phyloP scores from a whole-genome alignment of 164 flowering plant genomes.

The Euptelea pleiosperma region DNA sequence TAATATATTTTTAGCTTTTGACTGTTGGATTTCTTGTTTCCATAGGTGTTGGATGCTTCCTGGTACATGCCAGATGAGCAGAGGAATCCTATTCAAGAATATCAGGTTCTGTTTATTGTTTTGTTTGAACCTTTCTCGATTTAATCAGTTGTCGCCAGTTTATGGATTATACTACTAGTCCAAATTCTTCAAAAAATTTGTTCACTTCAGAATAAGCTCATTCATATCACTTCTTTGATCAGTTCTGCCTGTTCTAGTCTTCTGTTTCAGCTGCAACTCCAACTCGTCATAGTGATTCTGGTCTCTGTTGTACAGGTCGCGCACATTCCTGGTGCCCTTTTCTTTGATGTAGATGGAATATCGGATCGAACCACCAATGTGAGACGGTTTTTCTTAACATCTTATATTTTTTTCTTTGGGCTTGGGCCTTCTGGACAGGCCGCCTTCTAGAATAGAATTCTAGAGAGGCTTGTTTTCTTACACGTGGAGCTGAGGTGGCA shows the following conservation, averaged over 20 bases:
- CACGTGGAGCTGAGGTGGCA: too few species aligned
- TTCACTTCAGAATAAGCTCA: not conserved
- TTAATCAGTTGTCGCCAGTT: not conserved
- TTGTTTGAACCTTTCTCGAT: constrained; percentile 1
- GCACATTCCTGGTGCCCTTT: constrained; percentile 97
- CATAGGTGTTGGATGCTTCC: constrained; percentile 94
- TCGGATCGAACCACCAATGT: constrained; percentile 79
- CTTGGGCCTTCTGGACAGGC: too few species aligned
- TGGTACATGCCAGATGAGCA: constrained; percentile 99
- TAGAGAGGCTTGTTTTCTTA: too few species aligned
- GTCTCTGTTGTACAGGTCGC: constrained; percentile 61
- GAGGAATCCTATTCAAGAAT: constrained; percentile 94
- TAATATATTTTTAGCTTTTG: not conserved
- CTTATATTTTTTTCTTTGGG: too few species aligned
- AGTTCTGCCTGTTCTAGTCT: not conserved
- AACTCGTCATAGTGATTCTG: not conserved
- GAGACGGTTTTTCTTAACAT: constrained; percentile 27
- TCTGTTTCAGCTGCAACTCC: not conserved
- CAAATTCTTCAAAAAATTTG: not conserved
- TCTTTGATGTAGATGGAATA: constrained; percentile 95
- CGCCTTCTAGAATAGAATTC: too few species aligned
- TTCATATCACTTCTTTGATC: constrained; percentile 1
- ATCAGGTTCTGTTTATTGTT: constrained; percentile 52
- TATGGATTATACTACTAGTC: not conserved
- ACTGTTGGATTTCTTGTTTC: constrained; percentile 8